These are phyloP conservation scores for Penicillium verhagenii DNA, from an alignment of 495 filamentous ascomycete genomes.

Conservation along the genomic window DNA sequence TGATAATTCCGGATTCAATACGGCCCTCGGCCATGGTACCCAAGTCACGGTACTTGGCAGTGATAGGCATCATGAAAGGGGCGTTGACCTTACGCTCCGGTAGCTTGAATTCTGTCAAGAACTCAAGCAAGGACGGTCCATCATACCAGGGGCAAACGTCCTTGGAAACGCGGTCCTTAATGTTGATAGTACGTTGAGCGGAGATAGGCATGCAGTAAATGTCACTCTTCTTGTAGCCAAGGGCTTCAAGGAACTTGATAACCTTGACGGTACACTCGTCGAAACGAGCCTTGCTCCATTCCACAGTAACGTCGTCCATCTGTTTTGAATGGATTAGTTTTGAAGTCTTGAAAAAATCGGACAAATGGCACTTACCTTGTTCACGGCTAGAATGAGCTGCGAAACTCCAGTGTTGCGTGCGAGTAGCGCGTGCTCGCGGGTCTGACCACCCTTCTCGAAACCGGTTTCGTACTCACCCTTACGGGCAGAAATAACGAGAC, in stretches of 20 bases:
- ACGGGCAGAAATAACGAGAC: slow-evolving; percentile 92
- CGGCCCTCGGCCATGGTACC: slow-evolving; percentile 97
- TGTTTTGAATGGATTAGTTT: too few species aligned
- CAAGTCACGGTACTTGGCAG: slow-evolving; percentile 94
- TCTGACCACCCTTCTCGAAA: slow-evolving; percentile 99
- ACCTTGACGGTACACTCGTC: slow-evolving; percentile 91
- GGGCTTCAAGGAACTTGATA: slow-evolving; percentile 77
- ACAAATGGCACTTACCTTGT: slow-evolving; percentile 52
- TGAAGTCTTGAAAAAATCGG: too few species aligned
- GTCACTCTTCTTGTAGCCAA: slow-evolving; percentile 93
- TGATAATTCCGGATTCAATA: slow-evolving; percentile 88
- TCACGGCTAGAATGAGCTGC: slow-evolving; percentile 90
- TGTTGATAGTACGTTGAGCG: slow-evolving; percentile 76
- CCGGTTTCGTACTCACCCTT: slow-evolving; percentile 99
- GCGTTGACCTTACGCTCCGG: slow-evolving; percentile 95
- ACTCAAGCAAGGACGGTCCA: slow-evolving; percentile 93
- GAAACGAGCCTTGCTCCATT: slow-evolving; percentile 91
- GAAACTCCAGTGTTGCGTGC: slow-evolving; percentile 98
- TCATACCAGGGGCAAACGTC: slow-evolving; percentile 79
- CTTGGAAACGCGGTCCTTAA: slow-evolving; percentile 83
- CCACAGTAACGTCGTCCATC: slow-evolving; percentile 95
- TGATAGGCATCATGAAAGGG: slow-evolving; percentile 99
- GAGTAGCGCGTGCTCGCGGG: slow-evolving; percentile 92
- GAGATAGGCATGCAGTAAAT: slow-evolving; percentile 95
- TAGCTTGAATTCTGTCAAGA: slow-evolving; percentile 84